Evolutionary conservation across 208 protist genomes (phyloP).

Genomic region (Novymonas esmeraldas): DNA sequence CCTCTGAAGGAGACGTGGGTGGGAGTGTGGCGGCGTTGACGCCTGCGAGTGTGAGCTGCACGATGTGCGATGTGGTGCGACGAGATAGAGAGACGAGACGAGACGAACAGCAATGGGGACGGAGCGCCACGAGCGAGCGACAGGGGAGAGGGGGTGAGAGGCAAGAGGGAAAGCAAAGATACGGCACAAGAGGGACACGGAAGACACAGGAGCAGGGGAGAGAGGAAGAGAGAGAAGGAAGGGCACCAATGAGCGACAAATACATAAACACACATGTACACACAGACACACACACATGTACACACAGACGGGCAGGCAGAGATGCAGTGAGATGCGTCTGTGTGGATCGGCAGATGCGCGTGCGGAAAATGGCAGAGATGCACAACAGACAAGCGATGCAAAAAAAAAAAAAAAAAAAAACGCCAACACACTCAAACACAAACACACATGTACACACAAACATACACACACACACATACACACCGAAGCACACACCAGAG

Average conservation of each 20-base stretch:
- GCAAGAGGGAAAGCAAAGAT: neutral
- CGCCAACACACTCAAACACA: neutral
- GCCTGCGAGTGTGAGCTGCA: too few species aligned
- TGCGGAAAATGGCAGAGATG: neutral
- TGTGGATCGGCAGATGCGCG: neutral
- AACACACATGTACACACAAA: neutral
- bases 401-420: conserved; percentile 1
- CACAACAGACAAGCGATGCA: conserved; percentile 15
- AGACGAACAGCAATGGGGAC: too few species aligned
- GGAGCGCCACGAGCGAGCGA: too few species aligned
- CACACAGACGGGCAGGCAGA: neutral
- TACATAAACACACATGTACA: neutral
- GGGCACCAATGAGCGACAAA: too few species aligned
- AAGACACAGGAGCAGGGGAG: neutral
- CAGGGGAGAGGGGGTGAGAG: too few species aligned
- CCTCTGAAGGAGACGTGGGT: too few species aligned
- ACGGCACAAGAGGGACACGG: neutral
- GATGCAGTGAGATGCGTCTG: neutral
- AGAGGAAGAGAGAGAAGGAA: neutral
- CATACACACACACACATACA: neutral
- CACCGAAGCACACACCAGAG: neutral
- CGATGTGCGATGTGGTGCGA: too few species aligned
- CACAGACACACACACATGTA: neutral
- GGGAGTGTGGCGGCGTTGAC: too few species aligned
- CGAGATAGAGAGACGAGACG: too few species aligned